Conservation (phyloP, 2,329 filamentous ascomycete species). For the Colletotrichum sansevieriae region DNA sequence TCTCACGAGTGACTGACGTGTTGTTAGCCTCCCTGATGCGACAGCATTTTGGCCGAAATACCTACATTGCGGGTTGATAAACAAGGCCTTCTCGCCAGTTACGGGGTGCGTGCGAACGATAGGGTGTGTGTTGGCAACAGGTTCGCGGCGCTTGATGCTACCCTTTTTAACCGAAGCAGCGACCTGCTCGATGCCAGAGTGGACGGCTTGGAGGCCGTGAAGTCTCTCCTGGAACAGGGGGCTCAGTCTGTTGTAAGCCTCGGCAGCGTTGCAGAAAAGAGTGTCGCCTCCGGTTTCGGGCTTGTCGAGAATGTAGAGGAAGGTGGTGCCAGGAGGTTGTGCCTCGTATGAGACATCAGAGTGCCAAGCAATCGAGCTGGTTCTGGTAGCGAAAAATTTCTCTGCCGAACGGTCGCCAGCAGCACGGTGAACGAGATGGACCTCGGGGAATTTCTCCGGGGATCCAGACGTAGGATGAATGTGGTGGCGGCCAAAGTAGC, state of each 20-base stretch:
- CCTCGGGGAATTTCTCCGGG: constrained; percentile 73
- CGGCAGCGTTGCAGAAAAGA: constrained; percentile 81
- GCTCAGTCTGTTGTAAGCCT: constrained; percentile 85
- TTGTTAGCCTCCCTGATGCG: neutral
- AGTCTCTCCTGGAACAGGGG: constrained; percentile 77
- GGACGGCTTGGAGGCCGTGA: constrained; percentile 38
- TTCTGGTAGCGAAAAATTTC: constrained; percentile 75
- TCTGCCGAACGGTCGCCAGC: constrained; percentile 62
- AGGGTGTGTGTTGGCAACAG: constrained; percentile 39
- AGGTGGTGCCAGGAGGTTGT: constrained; percentile 91
- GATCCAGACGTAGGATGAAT: constrained; percentile 80
- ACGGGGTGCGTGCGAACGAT: constrained; percentile 38
- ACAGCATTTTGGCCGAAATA: neutral
- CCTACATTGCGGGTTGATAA: constrained; percentile 39
- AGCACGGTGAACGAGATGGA: constrained; percentile 78
- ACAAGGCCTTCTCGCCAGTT: constrained; percentile 39
- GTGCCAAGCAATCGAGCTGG: constrained; percentile 89
- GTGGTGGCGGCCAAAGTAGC: constrained; percentile 78
- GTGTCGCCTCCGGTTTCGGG: constrained; percentile 87
- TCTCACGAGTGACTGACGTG: constrained; percentile 33
- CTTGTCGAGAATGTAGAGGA: constrained; percentile 88
- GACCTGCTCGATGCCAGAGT: constrained; percentile 39
- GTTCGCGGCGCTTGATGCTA: constrained; percentile 40
- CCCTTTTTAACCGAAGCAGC: constrained; percentile 38
- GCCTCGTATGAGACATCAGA: constrained; percentile 89